Evolutionary conservation across 2,329 filamentous ascomycete genomes (phyloP).

Genomic region (Clonostachys sp.): DNA sequence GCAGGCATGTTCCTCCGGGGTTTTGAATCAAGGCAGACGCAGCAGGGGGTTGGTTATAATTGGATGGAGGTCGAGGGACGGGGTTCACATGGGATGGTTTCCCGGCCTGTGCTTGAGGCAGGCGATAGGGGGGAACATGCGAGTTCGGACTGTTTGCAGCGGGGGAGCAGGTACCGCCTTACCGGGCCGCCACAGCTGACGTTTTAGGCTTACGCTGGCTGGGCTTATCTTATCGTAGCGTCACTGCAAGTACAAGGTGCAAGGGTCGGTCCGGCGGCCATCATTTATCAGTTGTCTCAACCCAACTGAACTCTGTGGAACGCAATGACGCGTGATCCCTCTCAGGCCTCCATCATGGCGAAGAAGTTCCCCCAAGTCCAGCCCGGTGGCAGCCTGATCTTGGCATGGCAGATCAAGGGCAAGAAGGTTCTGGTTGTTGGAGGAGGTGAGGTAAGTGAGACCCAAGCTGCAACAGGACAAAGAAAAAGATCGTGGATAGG

Average conservation of each 20-base stretch:
- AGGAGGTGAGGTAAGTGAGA: slow-evolving; percentile 76
- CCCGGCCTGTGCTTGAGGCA: neutral
- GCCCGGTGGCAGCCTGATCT: slow-evolving; percentile 85
- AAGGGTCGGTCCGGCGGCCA: too few relatives aligned
- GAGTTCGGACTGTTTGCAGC: neutral
- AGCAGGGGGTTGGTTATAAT: too few relatives aligned
- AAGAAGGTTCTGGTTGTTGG: slow-evolving; percentile 91
- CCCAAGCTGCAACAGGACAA: neutral
- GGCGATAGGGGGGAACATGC: neutral
- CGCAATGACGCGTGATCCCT: too few relatives aligned
- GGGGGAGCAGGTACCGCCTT: neutral
- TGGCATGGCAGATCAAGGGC: slow-evolving; percentile 91
- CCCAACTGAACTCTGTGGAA: too few relatives aligned
- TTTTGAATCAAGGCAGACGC: too few relatives aligned
- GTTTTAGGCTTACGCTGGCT: neutral
- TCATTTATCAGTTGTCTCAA: too few relatives aligned
- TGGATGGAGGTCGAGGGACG: too few relatives aligned
- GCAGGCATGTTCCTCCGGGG: too few relatives aligned
- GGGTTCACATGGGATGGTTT: neutral
- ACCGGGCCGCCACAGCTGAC: neutral
- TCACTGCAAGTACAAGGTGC: too few relatives aligned
- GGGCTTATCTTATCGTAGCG: neutral
- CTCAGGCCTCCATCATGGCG: slow-evolving; percentile 14
- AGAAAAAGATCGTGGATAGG: neutral
- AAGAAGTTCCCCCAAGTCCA: slow-evolving; percentile 72